A percentile compares a stretch with the other conserved stretches of the same genome.
These are phyloP conservation scores for Phaseolus coccineus DNA, from an alignment of 331 rosid species.

Conservation along the genomic window DNA sequence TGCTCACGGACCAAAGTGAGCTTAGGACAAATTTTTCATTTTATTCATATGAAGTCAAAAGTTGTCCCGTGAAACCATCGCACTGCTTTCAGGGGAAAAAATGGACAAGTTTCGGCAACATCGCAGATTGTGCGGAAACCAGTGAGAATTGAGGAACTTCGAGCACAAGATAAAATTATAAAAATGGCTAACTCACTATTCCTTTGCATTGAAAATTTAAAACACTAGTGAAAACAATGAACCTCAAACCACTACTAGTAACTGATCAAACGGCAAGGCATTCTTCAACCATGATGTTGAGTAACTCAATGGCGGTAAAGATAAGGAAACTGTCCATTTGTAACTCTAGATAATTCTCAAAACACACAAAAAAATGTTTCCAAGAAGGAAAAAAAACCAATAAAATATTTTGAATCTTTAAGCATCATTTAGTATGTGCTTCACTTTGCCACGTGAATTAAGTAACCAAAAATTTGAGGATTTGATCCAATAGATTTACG, in stretches of 20 bases:
- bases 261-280: not conserved
- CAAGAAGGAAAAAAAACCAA: not conserved
- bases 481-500: too few relatives aligned
- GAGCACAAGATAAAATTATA: not conserved
- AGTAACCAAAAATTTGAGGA: too few relatives aligned
- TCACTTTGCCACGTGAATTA: too few relatives aligned
- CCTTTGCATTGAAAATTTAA: not conserved
- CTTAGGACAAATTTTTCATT: conserved; percentile 45
- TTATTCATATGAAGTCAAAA: conserved; percentile 49
- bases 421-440: too few relatives aligned
- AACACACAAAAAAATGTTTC: not conserved
- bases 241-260: not conserved
- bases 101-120: conserved; percentile 29
- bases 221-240: not conserved
- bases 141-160: not conserved
- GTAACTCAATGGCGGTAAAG: not conserved
- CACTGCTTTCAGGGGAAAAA: conserved; percentile 38
- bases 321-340: not conserved
- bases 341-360: too few relatives aligned
- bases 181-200: not conserved
- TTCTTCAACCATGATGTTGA: conserved; percentile 4
- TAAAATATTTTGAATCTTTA: not conserved
- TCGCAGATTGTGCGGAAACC: conserved; percentile 45
- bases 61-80: conserved; percentile 55
- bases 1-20: conserved; percentile 53